phyloP scores from a whole-genome alignment of 345 rosid genomes.

The Hibiscus syriacus region DNA sequence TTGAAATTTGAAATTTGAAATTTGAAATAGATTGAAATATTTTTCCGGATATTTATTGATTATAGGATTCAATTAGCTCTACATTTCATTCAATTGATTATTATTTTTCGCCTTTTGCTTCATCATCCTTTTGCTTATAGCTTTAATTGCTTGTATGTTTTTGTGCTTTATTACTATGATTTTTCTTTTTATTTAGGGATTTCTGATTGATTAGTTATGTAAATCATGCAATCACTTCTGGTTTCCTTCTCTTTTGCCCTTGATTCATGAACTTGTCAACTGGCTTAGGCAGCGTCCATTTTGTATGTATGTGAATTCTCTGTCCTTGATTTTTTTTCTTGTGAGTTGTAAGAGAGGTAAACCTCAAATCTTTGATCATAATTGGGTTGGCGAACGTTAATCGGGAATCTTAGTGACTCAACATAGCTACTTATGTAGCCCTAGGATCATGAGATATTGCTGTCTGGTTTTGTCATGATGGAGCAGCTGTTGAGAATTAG shows the following conservation, averaged over 20 bases:
- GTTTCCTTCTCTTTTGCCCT: background rate
- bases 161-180: background rate
- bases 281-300: background rate
- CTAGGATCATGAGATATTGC: background rate
- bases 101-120: background rate
- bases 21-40: no score
- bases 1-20: background rate
- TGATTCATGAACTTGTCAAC: background rate
- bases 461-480: background rate
- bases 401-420: background rate
- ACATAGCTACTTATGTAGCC: constrained; percentile 5
- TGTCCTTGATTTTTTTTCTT: background rate
- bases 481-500: background rate
- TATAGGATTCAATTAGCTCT: background rate
- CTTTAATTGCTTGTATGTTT: background rate
- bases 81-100: background rate
- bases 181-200: background rate
- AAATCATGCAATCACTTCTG: background rate
- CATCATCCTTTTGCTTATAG: background rate
- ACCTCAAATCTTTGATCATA: background rate
- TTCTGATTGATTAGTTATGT: background rate
- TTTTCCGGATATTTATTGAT: background rate
- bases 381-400: background rate
- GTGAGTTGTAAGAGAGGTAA: background rate
- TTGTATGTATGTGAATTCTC: background rate